Base-by-base conservation (phyloP, 1,284 basidiomycete genomes). In the Ustilago bromivora region DNA sequence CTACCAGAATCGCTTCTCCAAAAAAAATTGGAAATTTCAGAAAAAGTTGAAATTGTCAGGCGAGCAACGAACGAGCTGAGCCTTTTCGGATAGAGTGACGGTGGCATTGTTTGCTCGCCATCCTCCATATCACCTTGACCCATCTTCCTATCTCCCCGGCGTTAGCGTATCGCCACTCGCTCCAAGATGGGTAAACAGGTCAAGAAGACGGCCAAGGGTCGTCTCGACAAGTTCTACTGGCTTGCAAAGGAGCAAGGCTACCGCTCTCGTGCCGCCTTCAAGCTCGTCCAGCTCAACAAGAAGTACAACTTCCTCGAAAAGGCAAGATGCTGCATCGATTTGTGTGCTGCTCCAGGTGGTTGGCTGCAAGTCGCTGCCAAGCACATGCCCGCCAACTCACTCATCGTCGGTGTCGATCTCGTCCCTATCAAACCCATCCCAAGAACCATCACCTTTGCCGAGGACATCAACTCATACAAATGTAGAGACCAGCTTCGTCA, bases 281-380 rank as follows among this genome's bases (percentile, higher is more conserved):
- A 99, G 89, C 91, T 99, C 68, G 96, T 99, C 66, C 97, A 99
- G 87, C 89, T 99, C 78, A 99, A 99, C 90, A 96, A 98, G 87
- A 98, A 98, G 88, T 99, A 93, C 88, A 91, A 92, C 46, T 93
- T 99, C 84, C 90, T 99, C 47, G 94, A 96, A 84, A 90, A 91
- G 57, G 92, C 97, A 36, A 90, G 92, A 91, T 98, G 96, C 87
- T 94, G 92, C 66, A 97, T 99, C 86, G 97, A 99, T 90, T 89
- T 99, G 59, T 99, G 97, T 88, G 97, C 97, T 57, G 97, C 97
- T 9, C 97, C 97, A 7, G 97, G 97, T 85, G 97, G 97, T 87
- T 99, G 97, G 97, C 90, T 99, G 4, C 97, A 99, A 87, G 97
- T 99, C 19, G 96, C 96, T 51, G 94, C 92, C 88, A 99, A 98